A percentile compares a stretch with the other conserved stretches of the same genome.
These are phyloP conservation scores for Aspergillus arachidicola DNA, from an alignment of 2,329 filamentous ascomycete species.

Conservation along the genomic window DNA sequence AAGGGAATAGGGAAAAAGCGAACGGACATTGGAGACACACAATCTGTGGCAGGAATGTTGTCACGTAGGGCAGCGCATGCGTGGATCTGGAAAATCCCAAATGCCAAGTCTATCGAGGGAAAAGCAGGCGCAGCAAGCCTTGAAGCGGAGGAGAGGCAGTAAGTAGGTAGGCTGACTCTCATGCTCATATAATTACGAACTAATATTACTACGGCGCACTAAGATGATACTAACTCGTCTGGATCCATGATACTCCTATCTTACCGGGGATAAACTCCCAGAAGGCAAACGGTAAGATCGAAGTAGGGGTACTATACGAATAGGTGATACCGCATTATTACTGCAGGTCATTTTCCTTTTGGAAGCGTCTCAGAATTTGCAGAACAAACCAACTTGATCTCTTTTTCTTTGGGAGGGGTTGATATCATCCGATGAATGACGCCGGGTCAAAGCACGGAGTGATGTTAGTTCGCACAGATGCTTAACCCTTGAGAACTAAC, in stretches of 20 bases:
- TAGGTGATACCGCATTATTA: conserved; percentile 15
- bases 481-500: not conserved
- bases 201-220: conserved; percentile 1
- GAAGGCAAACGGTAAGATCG: not conserved
- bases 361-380: conserved; percentile 9
- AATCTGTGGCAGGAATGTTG: conserved; percentile 26
- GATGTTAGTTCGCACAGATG: not conserved
- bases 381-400: conserved; percentile 4
- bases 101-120: conserved; percentile 18
- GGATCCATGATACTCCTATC: conserved; percentile 2
- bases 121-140: conserved; percentile 12
- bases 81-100: conserved; percentile 21
- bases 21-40: conserved; percentile 15
- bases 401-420: not conserved
- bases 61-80: conserved; percentile 26
- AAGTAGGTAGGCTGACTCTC: not conserved
- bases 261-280: conserved; percentile 1
- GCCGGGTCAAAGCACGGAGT: not conserved
- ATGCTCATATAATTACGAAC: conserved; percentile 1
- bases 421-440: not conserved
- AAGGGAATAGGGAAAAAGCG: not conserved
- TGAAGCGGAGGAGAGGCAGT: not conserved
- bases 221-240: not conserved
- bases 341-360: conserved; percentile 8
- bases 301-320: not conserved